Percentiles rank a stretch among this genome's conserved stretches.
Evolutionary conservation across 257 asterid genomes (phyloP).

Genomic region (Schizonepeta tenuifolia): DNA sequence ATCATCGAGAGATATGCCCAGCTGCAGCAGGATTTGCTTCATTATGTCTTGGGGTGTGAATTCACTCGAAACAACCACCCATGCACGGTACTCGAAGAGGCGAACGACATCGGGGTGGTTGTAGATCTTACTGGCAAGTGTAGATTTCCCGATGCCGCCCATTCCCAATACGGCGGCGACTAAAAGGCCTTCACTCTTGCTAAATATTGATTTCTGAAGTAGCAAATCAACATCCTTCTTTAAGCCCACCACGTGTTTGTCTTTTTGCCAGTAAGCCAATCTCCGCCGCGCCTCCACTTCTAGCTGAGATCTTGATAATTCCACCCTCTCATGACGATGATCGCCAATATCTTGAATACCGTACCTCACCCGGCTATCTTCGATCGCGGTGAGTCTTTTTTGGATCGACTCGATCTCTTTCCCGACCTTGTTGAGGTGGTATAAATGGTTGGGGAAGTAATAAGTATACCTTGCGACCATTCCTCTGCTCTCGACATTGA

Average conservation of each 20-base stretch:
- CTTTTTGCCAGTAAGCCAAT: neutral
- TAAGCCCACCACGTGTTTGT: conserved; percentile 9
- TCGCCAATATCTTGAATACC: neutral
- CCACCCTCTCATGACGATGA: neutral
- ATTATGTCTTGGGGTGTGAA: conserved; percentile 10
- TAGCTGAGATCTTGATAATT: neutral
- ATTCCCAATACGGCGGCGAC: conserved; percentile 24
- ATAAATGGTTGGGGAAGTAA: neutral
- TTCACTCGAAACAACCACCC: conserved; percentile 35
- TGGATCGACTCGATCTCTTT: neutral
- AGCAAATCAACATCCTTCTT: conserved; percentile 4
- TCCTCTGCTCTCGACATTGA: too few relatives aligned
- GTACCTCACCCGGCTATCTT: neutral
- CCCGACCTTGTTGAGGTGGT: neutral
- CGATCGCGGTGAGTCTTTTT: neutral
- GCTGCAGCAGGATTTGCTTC: conserved; percentile 22
- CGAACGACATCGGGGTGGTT: neutral
- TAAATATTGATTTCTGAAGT: neutral
- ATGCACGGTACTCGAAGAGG: conserved; percentile 27
- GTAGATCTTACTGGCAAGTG: conserved; percentile 32
- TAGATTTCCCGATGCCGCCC: conserved; percentile 30
- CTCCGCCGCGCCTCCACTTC: neutral
- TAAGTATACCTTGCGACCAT: too few relatives aligned
- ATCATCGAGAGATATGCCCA: neutral
- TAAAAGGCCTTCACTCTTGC: conserved; percentile 1